Evolutionary conservation across 805 yeast species (phyloP).

Genomic region (Wickerhamomyces alni): DNA sequence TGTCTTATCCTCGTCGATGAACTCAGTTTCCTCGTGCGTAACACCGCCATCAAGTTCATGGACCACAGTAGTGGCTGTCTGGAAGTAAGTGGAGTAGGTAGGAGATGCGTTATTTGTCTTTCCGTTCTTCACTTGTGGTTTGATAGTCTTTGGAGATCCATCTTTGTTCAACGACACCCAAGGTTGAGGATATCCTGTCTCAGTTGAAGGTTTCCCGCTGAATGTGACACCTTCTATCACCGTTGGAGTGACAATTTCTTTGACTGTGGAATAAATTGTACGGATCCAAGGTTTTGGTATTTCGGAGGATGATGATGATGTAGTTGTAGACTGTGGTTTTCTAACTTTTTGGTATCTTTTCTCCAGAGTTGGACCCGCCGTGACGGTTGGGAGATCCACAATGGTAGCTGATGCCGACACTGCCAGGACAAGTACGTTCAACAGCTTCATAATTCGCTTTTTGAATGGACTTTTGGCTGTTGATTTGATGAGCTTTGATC

Average conservation of each 20-base stretch:
- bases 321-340: conserved; percentile 24
- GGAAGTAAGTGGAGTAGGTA: conserved; percentile 69
- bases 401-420: not conserved
- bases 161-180: conserved; percentile 77
- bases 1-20: conserved; percentile 64
- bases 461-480: not conserved
- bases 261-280: conserved; percentile 51
- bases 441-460: not conserved
- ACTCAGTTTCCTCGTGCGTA: conserved; percentile 46
- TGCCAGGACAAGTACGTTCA: not conserved
- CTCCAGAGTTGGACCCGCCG: conserved; percentile 8
- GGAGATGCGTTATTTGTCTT: conserved; percentile 61
- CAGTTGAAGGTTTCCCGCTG: conserved; percentile 36
- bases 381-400: not conserved
- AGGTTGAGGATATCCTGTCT: conserved; percentile 62
- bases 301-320: conserved; percentile 29
- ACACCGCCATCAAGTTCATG: conserved; percentile 66
- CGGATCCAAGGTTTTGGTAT: conserved; percentile 64
- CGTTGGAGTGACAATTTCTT: conserved; percentile 65
- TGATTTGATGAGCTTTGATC: not conserved
- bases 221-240: conserved; percentile 56
- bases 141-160: conserved; percentile 75
- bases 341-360: conserved; percentile 27
- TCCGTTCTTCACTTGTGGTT: conserved; percentile 73
- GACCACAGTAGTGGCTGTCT: conserved; percentile 63